These are phyloP conservation scores for Cytospora paraplurivora DNA, from an alignment of 2,329 filamentous ascomycete genomes.

Conservation along the genomic window DNA sequence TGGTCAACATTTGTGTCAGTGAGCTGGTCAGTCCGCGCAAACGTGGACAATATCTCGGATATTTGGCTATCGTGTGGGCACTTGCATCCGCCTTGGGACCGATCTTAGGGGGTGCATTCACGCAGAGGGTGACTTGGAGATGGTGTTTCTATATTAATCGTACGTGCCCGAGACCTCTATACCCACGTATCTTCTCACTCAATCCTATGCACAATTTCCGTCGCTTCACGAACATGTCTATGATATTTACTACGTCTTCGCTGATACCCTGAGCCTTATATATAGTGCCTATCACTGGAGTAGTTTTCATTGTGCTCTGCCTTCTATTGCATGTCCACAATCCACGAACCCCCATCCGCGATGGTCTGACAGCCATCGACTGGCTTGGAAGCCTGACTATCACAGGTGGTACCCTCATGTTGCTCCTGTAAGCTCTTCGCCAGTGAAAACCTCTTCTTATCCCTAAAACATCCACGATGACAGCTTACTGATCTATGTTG, in stretches of 20 bases:
- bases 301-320: conserved; percentile 30
- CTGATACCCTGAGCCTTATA: neutral
- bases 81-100: conserved; percentile 32
- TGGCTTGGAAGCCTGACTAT: conserved; percentile 62
- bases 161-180: conserved; percentile 11
- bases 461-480: neutral
- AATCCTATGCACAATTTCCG: neutral
- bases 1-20: conserved; percentile 42
- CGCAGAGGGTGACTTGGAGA: conserved; percentile 31
- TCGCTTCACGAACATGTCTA: neutral
- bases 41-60: conserved; percentile 31
- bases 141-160: conserved; percentile 36
- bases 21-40: conserved; percentile 42
- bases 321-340: conserved; percentile 53
- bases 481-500: neutral
- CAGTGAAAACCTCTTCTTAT: neutral
- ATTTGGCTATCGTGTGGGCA: conserved; percentile 56
- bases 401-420: conserved; percentile 62
- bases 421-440: conserved; percentile 48
- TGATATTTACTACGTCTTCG: neutral
- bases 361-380: conserved; percentile 62
- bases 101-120: conserved; percentile 33
- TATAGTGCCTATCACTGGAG: conserved; percentile 25
- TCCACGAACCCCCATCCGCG: conserved; percentile 59
- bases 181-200: neutral